Evolutionary conservation across 2,329 filamentous ascomycete genomes (phyloP).

Genomic region (Colletotrichum graminicola): DNA sequence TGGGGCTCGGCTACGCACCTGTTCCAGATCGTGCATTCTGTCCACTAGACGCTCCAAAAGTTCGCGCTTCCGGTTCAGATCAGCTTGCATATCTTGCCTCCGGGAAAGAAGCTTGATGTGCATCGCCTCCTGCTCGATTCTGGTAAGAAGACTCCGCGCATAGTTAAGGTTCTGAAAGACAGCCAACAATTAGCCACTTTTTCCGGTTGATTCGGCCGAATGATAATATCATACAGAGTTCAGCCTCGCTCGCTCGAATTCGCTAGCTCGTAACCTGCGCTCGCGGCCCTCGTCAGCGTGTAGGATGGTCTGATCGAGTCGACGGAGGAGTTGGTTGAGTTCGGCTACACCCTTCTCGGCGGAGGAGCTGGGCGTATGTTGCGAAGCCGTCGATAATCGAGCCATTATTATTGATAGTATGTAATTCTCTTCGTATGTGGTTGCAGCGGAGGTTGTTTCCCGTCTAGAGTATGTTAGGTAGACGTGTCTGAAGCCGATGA

Average conservation of each 20-base stretch:
- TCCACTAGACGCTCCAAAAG: constrained; percentile 75
- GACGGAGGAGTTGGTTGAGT: constrained; percentile 73
- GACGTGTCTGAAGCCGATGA: constrained; percentile 38
- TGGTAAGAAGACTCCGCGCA: constrained; percentile 76
- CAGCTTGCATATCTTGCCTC: constrained; percentile 71
- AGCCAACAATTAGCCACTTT: not conserved
- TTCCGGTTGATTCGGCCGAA: too few species aligned
- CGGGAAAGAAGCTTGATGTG: constrained; percentile 69
- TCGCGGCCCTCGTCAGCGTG: constrained; percentile 71
- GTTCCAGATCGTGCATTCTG: constrained; percentile 75
- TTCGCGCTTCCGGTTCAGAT: constrained; percentile 74
- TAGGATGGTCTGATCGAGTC: constrained; percentile 75
- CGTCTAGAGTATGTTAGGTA: constrained; percentile 1
- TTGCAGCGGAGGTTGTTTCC: not conserved
- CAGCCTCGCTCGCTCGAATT: constrained; percentile 69
- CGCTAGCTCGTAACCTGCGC: constrained; percentile 68
- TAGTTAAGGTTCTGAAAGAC: constrained; percentile 75
- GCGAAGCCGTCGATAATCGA: constrained; percentile 30
- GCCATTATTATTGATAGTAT: constrained; percentile 20
- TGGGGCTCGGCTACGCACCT: constrained; percentile 59
- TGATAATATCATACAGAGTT: constrained; percentile 51
- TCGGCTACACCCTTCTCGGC: constrained; percentile 56
- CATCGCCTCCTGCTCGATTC: constrained; percentile 76
- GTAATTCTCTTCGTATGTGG: not conserved
- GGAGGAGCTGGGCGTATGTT: constrained; percentile 31